Conservation (phyloP, 768 basidiomycete species). For the Boletus fagicola region DNA sequence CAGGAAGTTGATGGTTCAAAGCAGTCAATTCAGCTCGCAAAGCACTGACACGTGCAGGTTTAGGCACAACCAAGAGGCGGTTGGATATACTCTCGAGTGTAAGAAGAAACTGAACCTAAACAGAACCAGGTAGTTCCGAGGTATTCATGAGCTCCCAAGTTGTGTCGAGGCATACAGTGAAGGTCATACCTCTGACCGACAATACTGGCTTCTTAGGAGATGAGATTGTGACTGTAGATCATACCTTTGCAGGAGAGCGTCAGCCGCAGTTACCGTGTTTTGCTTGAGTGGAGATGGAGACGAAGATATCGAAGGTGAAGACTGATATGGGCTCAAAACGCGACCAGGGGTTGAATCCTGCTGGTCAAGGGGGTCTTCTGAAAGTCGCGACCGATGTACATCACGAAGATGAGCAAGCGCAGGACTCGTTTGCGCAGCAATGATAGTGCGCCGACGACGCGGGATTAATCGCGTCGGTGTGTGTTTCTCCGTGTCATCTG, state of each 20-base stretch:
- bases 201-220: conserved; percentile 83
- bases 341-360: conserved; percentile 43
- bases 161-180: not conserved
- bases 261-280: conserved; percentile 44
- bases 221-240: conserved; percentile 64
- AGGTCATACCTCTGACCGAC: conserved; percentile 74
- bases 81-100: conserved; percentile 92
- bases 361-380: conserved; percentile 76
- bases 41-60: conserved; percentile 94
- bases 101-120: conserved; percentile 80
- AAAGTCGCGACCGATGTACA: conserved; percentile 52
- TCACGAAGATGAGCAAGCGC: conserved; percentile 60
- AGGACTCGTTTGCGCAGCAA: conserved; percentile 72
- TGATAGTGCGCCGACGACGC: conserved; percentile 48
- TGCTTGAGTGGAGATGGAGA: conserved; percentile 45
- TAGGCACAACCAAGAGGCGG: conserved; percentile 85
- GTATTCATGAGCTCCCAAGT: not conserved
- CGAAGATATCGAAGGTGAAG: conserved; percentile 66
- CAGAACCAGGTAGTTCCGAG: not conserved
- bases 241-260: conserved; percentile 65
- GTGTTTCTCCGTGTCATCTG: conserved; percentile 16
- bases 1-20: conserved; percentile 93
- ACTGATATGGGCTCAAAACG: conserved; percentile 55
- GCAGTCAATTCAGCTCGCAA: conserved; percentile 92
- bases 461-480: conserved; percentile 11